phyloP scores from a whole-genome alignment of 1,284 basidiomycete genomes.

The Heliocybe sulcata region DNA sequence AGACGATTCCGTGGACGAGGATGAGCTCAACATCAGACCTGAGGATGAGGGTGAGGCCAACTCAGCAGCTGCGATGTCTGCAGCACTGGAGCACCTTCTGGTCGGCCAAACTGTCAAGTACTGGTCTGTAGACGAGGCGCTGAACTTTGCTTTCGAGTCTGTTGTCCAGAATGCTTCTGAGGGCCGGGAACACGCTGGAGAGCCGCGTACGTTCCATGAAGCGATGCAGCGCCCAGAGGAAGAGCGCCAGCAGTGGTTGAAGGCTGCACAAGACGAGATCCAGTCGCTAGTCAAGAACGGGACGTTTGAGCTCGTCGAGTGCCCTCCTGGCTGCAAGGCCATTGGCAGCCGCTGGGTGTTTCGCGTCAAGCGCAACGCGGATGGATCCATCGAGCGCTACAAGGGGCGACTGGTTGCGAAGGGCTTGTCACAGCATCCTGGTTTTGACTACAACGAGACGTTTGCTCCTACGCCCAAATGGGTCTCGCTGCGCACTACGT shows the following conservation, averaged over 20 bases:
- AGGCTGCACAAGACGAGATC: constrained; percentile 2
- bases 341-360: constrained; percentile 12
- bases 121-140: background rate
- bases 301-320: constrained; percentile 9
- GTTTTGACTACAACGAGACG: constrained; percentile 32
- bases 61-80: background rate
- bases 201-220: background rate
- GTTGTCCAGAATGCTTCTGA: background rate
- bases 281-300: background rate
- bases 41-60: too few relatives aligned
- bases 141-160: background rate
- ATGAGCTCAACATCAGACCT: too few relatives aligned
- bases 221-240: background rate
- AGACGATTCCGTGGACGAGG: too few relatives aligned
- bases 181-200: background rate
- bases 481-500: constrained; percentile 22
- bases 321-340: constrained; percentile 6
- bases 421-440: constrained; percentile 32
- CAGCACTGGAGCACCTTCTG: too few relatives aligned
- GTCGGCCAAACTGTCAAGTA: background rate
- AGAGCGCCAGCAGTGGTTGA: constrained; percentile 1
- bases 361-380: constrained; percentile 10
- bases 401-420: constrained; percentile 32
- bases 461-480: constrained; percentile 28
- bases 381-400: constrained; percentile 23